Conservation (phyloP, 208 protist species). For the Trypanosoma grayi region DNA sequence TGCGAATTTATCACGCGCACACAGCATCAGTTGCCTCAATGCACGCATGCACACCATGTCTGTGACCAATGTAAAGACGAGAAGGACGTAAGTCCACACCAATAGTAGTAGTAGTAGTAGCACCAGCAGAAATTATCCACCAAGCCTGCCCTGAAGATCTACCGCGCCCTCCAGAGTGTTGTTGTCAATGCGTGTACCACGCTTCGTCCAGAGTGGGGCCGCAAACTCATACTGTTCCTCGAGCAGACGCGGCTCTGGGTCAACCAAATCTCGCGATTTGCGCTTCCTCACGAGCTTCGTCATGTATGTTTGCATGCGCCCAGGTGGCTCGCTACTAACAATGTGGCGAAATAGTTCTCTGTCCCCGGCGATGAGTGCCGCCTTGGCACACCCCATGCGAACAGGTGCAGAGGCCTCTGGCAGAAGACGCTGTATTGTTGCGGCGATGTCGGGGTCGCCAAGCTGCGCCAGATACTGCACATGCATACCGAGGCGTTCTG, state of each 20-base stretch:
- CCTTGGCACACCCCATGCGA: slow-evolving; percentile 91
- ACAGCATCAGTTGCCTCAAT: too few relatives aligned
- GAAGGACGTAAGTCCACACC: too few relatives aligned
- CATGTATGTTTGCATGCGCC: slow-evolving; percentile 89
- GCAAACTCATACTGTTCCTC: slow-evolving; percentile 91
- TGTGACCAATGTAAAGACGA: too few relatives aligned
- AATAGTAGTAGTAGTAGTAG: too few relatives aligned
- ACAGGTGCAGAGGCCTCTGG: slow-evolving; percentile 55
- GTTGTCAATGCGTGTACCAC: slow-evolving; percentile 79
- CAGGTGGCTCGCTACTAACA: slow-evolving; percentile 80
- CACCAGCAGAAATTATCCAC: slow-evolving; percentile 7
- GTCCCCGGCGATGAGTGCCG: slow-evolving; percentile 82
- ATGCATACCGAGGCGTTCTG: slow-evolving; percentile 89
- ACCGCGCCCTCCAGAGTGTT: slow-evolving; percentile 86
- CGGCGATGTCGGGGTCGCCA: slow-evolving; percentile 64
- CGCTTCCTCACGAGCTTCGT: slow-evolving; percentile 84
- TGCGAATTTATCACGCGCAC: too few relatives aligned
- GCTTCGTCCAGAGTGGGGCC: slow-evolving; percentile 85
- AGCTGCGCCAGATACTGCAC: slow-evolving; percentile 85
- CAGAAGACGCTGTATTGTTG: slow-evolving; percentile 58
- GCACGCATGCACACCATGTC: too few relatives aligned
- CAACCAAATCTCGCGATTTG: slow-evolving; percentile 82
- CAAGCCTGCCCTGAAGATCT: slow-evolving; percentile 34
- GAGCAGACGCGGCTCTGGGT: slow-evolving; percentile 75
- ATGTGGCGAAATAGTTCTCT: slow-evolving; percentile 80